Evolutionary conservation across 495 filamentous ascomycete genomes (phyloP).

Genomic region (Cercophora newfieldiana): DNA sequence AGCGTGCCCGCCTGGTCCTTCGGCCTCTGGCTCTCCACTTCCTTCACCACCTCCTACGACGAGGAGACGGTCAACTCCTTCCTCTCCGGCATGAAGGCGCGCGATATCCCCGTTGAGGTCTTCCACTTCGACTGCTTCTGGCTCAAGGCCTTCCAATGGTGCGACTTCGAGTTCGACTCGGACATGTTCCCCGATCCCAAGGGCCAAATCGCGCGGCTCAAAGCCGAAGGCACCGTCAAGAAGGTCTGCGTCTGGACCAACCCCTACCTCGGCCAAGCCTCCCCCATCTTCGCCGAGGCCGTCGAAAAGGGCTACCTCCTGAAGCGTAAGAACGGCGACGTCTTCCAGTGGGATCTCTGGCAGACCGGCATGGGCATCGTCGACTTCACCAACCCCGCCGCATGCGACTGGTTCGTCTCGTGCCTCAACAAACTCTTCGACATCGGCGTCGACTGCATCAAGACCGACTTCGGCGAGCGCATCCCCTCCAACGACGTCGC

Average conservation of each 20-base stretch:
- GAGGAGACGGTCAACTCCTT: conserved; percentile 66
- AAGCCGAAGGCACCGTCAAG: conserved; percentile 54
- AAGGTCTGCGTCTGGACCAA: conserved; percentile 74
- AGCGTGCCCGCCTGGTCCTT: conserved; percentile 68
- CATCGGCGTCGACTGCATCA: conserved; percentile 67
- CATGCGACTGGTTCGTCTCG: conserved; percentile 58
- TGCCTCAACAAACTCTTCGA: conserved; percentile 63
- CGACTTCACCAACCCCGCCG: conserved; percentile 72
- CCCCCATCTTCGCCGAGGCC: conserved; percentile 62
- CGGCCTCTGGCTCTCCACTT: conserved; percentile 70
- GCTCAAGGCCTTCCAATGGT: conserved; percentile 68
- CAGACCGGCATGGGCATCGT: conserved; percentile 73
- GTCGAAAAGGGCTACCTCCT: conserved; percentile 68
- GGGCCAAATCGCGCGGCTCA: conserved; percentile 63
- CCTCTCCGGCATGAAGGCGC: conserved; percentile 65
- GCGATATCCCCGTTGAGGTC: conserved; percentile 65
- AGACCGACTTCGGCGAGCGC: conserved; percentile 73
- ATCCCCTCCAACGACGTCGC: conserved; percentile 63
- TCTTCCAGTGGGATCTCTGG: conserved; percentile 76
- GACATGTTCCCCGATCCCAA: conserved; percentile 68
- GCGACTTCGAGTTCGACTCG: conserved; percentile 68
- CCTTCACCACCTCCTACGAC: conserved; percentile 70
- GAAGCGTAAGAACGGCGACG: conserved; percentile 65
- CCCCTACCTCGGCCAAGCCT: conserved; percentile 68
- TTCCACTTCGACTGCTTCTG: conserved; percentile 76